These are phyloP conservation scores for Dactylis glomerata DNA, from an alignment of 176 grass and related monocot genomes.

Conservation along the genomic window DNA sequence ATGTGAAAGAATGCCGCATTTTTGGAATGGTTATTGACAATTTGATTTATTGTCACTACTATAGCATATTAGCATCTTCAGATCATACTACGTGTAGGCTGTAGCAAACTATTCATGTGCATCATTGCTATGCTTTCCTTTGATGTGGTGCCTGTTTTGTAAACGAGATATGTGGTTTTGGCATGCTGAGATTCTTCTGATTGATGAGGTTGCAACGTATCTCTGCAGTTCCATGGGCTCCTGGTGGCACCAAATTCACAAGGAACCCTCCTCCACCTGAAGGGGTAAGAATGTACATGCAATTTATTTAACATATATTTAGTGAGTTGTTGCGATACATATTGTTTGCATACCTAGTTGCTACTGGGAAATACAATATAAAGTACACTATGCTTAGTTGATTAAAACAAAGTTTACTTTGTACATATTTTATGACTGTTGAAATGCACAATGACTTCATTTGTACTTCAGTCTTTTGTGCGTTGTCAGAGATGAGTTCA, in stretches of 20 bases:
- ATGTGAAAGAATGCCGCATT: neutral
- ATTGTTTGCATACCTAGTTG: neutral
- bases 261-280: constrained; percentile 91
- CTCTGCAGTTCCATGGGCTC: constrained; percentile 90
- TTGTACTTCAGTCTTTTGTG: neutral
- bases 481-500: neutral
- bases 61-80: neutral
- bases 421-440: neutral
- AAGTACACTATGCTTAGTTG: neutral
- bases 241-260: constrained; percentile 81
- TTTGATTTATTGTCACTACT: neutral
- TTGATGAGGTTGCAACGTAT: neutral
- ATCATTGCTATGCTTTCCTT: neutral
- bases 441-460: neutral
- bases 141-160: neutral
- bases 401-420: neutral
- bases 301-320: neutral
- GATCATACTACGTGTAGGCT: neutral
- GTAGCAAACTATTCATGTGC: neutral
- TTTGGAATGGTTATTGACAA: neutral
- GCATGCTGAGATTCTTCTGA: neutral
- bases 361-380: neutral
- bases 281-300: constrained; percentile 78
- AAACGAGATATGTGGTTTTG: neutral
- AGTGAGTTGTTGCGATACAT: neutral